Conservation (phyloP, 306 rosid genomes). For the Arachis hypogaea region DNA sequence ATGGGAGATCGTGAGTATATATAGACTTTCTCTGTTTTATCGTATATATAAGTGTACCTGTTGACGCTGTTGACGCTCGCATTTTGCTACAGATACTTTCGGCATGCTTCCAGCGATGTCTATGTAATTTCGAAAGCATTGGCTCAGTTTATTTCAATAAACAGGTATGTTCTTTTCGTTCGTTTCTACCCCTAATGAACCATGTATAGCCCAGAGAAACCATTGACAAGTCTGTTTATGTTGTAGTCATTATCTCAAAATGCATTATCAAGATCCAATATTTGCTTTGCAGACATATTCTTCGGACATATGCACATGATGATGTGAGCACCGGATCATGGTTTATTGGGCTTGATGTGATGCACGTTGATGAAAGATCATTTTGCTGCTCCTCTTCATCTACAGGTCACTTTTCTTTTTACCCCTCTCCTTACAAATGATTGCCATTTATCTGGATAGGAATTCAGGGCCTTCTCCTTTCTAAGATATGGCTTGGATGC, state of each 20-base stretch:
- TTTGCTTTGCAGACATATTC: slow-evolving; percentile 54
- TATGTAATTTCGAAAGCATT: slow-evolving; percentile 67
- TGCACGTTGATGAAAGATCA: slow-evolving; percentile 55
- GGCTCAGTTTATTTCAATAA: slow-evolving; percentile 69
- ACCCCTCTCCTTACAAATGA: slow-evolving; percentile 11
- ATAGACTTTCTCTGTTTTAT: neutral
- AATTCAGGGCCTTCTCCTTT: slow-evolving; percentile 23
- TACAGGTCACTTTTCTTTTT: slow-evolving; percentile 53
- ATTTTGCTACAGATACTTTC: slow-evolving; percentile 61
- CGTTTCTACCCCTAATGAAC: neutral
- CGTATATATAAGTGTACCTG: neutral
- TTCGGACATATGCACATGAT: slow-evolving; percentile 71
- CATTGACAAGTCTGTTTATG: neutral
- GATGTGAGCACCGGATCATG: slow-evolving; percentile 74
- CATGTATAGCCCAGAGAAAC: no score
- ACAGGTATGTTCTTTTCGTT: slow-evolving; percentile 49
- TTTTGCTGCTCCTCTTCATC: slow-evolving; percentile 71
- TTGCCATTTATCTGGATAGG: slow-evolving; percentile 24
- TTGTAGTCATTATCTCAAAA: slow-evolving; percentile 21
- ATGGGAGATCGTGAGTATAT: slow-evolving; percentile 63
- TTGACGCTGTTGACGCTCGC: slow-evolving; percentile 21
- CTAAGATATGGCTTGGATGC: neutral
- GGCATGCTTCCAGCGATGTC: slow-evolving; percentile 64
- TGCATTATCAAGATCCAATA: slow-evolving; percentile 29
- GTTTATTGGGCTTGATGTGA: slow-evolving; percentile 77